Percentiles rank a stretch among this genome's conserved stretches.
Evolutionary conservation across 805 yeast species (phyloP).

Genomic region (Cyberlindnera xylosilytica): DNA sequence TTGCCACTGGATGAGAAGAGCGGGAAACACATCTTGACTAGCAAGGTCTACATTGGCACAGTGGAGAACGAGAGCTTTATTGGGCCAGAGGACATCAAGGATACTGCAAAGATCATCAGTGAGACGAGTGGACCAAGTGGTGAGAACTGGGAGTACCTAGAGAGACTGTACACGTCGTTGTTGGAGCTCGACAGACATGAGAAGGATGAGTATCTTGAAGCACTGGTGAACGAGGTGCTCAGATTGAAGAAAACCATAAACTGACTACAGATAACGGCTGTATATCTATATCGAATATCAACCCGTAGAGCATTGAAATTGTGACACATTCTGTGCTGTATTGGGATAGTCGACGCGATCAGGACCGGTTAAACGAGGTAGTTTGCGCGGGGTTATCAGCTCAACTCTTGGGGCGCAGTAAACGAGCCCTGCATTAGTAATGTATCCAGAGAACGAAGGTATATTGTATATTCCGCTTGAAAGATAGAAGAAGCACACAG

Average conservation of each 20-base stretch:
- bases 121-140: constrained; percentile 78
- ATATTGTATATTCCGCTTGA: no score
- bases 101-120: constrained; percentile 61
- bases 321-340: no score
- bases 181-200: constrained; percentile 26
- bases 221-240: constrained; percentile 16
- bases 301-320: no score
- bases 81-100: constrained; percentile 67
- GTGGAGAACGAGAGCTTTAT: constrained; percentile 76
- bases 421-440: no score
- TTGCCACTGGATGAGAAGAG: constrained; percentile 30
- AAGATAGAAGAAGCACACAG: no score
- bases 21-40: constrained; percentile 44
- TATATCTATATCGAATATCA: no score
- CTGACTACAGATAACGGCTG: no score
- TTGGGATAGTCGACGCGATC: no score
- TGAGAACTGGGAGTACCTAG: constrained; percentile 67
- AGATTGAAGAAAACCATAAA: neutral
- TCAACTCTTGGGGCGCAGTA: no score
- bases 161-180: constrained; percentile 49
- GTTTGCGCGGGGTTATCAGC: no score
- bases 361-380: no score
- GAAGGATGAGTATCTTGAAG: constrained; percentile 20
- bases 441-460: no score
- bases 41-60: constrained; percentile 81